Evolutionary conservation across 2,329 filamentous ascomycete species (phyloP).

Genomic region (Claviceps paspali): DNA sequence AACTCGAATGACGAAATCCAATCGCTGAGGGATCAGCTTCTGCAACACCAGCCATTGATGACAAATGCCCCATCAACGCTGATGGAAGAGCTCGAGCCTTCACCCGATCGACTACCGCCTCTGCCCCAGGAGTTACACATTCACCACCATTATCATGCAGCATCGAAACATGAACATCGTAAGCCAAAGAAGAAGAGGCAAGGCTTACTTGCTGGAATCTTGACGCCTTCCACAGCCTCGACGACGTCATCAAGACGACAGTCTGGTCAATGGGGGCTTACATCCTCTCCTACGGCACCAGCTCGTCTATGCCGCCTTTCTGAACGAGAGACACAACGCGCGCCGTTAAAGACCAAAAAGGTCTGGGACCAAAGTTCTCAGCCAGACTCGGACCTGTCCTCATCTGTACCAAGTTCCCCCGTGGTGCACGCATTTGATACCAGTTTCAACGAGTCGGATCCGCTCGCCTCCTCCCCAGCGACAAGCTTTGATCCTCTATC

Average conservation of each 20-base stretch:
- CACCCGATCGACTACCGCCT: constrained; percentile 20
- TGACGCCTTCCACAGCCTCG: constrained; percentile 37
- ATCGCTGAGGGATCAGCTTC: constrained; percentile 63
- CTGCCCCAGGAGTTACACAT: constrained; percentile 68
- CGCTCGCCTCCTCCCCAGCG: constrained; percentile 72
- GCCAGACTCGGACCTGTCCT: constrained; percentile 52
- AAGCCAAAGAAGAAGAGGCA: constrained; percentile 60
- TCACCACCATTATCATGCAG: constrained; percentile 82
- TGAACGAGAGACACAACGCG: constrained; percentile 34
- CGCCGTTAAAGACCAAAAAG: constrained; percentile 25
- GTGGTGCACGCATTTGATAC: constrained; percentile 68
- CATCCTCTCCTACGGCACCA: constrained; percentile 23
- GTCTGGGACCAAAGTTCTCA: constrained; percentile 34
- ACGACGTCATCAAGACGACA: constrained; percentile 20
- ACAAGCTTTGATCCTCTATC: constrained; percentile 59
- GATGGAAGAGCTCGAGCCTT: constrained; percentile 52
- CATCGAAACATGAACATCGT: constrained; percentile 43
- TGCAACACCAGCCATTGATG: constrained; percentile 56
- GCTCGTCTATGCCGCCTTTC: constrained; percentile 26
- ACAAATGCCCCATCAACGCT: constrained; percentile 38
- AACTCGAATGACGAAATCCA: constrained; percentile 93
- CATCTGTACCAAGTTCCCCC: constrained; percentile 71
- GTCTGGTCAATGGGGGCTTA: constrained; percentile 23
- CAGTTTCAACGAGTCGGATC: constrained; percentile 42
- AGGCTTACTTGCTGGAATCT: constrained; percentile 42